phyloP scores from a whole-genome alignment of 2,329 filamentous ascomycete species.

The Dothiorella sarmentorum region DNA sequence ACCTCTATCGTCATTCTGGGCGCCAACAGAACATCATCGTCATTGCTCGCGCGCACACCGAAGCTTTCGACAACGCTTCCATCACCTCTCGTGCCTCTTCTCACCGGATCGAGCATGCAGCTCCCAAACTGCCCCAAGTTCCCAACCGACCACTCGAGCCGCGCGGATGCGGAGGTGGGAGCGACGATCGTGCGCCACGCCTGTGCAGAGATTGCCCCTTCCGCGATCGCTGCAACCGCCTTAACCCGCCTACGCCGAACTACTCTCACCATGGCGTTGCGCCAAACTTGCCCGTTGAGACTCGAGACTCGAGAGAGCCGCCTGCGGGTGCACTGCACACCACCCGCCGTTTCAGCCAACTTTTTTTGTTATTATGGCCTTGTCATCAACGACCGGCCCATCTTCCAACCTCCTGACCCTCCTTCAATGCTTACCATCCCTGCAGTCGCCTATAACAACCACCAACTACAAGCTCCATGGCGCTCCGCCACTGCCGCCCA shows the following conservation, averaged over 20 bases:
- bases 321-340: neutral
- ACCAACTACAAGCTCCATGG: conserved; percentile 15
- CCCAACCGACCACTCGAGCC: too few species aligned
- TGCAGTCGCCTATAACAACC: neutral
- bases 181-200: neutral
- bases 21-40: neutral
- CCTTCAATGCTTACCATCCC: neutral
- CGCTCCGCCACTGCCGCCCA: conserved; percentile 10
- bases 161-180: neutral
- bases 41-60: neutral
- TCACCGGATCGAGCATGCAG: too few species aligned
- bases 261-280: too few species aligned
- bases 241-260: too few species aligned
- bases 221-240: conserved; percentile 3
- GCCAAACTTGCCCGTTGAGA: too few species aligned
- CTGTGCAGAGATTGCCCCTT: neutral
- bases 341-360: neutral
- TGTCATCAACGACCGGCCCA: neutral
- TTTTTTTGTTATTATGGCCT: neutral
- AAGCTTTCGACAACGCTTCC: neutral
- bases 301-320: too few species aligned
- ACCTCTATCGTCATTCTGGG: conserved; percentile 3
- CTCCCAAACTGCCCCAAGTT: neutral
- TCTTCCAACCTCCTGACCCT: neutral
- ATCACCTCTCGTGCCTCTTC: too few species aligned